Evolutionary conservation across 2,329 filamentous ascomycete genomes (phyloP).

Genomic region (Claviceps capensis): DNA sequence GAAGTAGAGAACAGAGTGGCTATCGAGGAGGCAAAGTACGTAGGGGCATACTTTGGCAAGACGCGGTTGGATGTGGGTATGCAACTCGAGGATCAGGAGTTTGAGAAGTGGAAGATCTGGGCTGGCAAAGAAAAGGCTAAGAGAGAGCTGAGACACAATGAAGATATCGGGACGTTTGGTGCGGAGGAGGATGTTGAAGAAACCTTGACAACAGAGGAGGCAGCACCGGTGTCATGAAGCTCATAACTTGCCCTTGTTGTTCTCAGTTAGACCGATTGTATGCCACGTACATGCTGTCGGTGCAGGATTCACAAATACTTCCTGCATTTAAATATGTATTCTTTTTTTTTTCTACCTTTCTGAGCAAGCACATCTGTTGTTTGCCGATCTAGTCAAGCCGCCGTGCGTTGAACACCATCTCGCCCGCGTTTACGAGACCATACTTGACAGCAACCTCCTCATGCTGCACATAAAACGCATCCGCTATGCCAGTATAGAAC

Average conservation of each 20-base stretch:
- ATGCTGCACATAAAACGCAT: constrained; percentile 77
- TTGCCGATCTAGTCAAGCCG: constrained; percentile 12
- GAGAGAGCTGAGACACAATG: constrained; percentile 25
- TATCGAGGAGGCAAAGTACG: constrained; percentile 71
- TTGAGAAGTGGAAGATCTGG: constrained; percentile 78
- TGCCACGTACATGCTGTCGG: constrained; percentile 10
- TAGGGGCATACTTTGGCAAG: constrained; percentile 82
- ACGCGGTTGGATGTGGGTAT: constrained; percentile 62
- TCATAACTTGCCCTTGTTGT: neutral
- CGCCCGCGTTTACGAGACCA: constrained; percentile 23
- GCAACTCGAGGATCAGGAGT: constrained; percentile 66
- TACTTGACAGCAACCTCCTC: constrained; percentile 40
- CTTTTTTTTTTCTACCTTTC: neutral
- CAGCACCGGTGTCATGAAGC: constrained; percentile 6
- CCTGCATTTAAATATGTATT: neutral
- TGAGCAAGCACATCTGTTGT: neutral
- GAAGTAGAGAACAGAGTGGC: constrained; percentile 75
- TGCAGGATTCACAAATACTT: neutral
- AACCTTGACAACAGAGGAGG: constrained; percentile 5
- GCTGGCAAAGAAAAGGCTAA: constrained; percentile 37
- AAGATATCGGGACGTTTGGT: constrained; percentile 30
- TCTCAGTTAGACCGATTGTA: constrained; percentile 5
- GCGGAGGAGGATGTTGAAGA: constrained; percentile 17
- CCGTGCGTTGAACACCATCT: constrained; percentile 25
- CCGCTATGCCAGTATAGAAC: constrained; percentile 47